Base-by-base conservation (phyloP, 371 early-diverging fungal species). In the Lichtheimia corymbifera region DNA sequence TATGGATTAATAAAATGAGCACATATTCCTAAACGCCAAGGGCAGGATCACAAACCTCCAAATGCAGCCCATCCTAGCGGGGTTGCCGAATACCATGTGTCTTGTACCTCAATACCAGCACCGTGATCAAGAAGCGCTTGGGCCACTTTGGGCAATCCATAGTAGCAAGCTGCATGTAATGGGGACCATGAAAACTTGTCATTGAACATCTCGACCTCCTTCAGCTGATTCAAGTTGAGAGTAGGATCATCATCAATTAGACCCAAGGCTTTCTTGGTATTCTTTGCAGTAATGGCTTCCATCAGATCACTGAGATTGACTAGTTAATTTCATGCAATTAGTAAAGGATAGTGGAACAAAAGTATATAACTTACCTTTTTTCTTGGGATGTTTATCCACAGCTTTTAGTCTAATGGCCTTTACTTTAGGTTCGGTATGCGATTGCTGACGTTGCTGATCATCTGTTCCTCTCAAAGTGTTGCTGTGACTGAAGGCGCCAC, bases 21-120 rank as follows among this genome's bases (percentile, higher is more conserved):
- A 35, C 35, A 5, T 11, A 35, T 35, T 9, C 11, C 35, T 6
- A 35, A 35, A 1, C 2, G 6, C 35, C 5, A 9, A 35, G 11
- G 9, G 1, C 9, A 35, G 4, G 35, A 35, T 11, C 11, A 35
- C 11, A 35, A 52, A 66, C 87, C 91, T 42, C 88, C 93, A 70
- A 86, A 95, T 0, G 94, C 94, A 3, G 97, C 95, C 97, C 97
- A 97, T 0, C 90, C 90, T 12, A 97, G 75, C 4, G 97, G 92
- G 17, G 91, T 86, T 27, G 90, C 93, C 3, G 77, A 77, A 67
- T 94, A 89, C 91, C 93, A 90, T 13, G 93, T 91, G 71, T 97
- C 97, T 13, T 86, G 73, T 4, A 91, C 61, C 53, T 96, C 94
- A 17, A 94, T 72, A 45, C 93, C 68, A 2, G 92, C 95, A n/a